Conservation (phyloP, 345 rosid genomes). For the Citrus medica region DNA sequence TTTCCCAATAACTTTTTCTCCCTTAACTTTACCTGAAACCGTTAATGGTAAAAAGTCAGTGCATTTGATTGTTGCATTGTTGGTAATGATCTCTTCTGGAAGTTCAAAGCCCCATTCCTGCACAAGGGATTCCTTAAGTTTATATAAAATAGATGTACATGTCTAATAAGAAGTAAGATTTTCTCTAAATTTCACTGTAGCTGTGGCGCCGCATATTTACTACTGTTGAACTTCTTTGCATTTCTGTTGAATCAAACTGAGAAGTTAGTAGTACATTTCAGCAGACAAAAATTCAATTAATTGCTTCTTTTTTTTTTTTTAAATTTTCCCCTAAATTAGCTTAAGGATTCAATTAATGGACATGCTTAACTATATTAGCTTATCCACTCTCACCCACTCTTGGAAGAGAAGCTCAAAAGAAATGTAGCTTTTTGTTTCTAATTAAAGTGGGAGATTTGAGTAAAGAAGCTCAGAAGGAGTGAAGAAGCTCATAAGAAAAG, state of each 20-base stretch:
- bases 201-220: neutral
- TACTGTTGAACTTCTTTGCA: neutral
- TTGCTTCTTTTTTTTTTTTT: neutral
- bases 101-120: slow-evolving; percentile 53
- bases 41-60: slow-evolving; percentile 46
- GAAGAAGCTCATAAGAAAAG: too few species aligned
- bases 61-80: slow-evolving; percentile 33
- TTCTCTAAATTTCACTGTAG: too few species aligned
- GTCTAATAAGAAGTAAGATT: too few species aligned
- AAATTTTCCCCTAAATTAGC: neutral
- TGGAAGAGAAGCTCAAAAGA: too few species aligned
- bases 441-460: too few species aligned
- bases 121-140: slow-evolving; percentile 12
- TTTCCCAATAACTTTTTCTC: slow-evolving; percentile 39
- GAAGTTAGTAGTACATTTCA: neutral
- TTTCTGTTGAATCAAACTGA: neutral
- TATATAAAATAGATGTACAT: neutral
- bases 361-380: neutral
- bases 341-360: neutral
- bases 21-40: slow-evolving; percentile 51
- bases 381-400: too few species aligned
- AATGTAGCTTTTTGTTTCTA: too few species aligned
- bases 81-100: slow-evolving; percentile 21
- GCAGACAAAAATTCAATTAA: neutral
- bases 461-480: too few species aligned